Percentiles rank a stretch among this genome's conserved stretches.
These are phyloP conservation scores for Macrolepiota fuliginosa DNA, from an alignment of 768 basidiomycete genomes.

Conservation along the genomic window DNA sequence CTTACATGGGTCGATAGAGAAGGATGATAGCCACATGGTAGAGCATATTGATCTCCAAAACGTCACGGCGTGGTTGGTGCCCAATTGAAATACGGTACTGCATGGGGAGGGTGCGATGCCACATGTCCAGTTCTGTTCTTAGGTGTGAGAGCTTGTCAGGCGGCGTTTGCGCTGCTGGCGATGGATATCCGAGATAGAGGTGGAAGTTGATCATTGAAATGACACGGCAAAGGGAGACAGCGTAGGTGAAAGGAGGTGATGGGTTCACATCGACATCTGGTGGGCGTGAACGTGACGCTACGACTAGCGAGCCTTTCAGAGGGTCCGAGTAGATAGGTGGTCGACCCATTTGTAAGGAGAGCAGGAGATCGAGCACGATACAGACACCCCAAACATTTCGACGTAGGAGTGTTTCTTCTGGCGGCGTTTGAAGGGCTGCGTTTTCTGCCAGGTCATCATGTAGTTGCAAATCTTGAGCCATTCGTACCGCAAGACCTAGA, in stretches of 20 bases:
- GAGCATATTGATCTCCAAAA: slow-evolving; percentile 28
- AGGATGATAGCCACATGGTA: slow-evolving; percentile 27
- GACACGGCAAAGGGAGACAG: slow-evolving; percentile 20
- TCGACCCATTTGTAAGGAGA: slow-evolving; percentile 26
- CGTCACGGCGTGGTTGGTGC: slow-evolving; percentile 20
- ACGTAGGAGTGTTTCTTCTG: slow-evolving; percentile 16
- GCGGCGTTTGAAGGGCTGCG: background rate
- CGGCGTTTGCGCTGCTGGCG: slow-evolving; percentile 9
- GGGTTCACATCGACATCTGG: slow-evolving; percentile 10
- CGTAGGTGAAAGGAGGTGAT: slow-evolving; percentile 20
- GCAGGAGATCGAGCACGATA: slow-evolving; percentile 23
- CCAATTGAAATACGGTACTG: slow-evolving; percentile 25
- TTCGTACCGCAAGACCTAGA: slow-evolving; percentile 20
- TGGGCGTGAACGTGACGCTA: background rate
- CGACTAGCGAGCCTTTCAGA: slow-evolving; percentile 12
- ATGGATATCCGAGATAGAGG: slow-evolving; percentile 21
- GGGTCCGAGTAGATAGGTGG: slow-evolving; percentile 22
- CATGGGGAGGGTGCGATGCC: slow-evolving; percentile 24
- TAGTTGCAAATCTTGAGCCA: slow-evolving; percentile 21
- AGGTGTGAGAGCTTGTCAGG: slow-evolving; percentile 16
- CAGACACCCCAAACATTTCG: slow-evolving; percentile 25
- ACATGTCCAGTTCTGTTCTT: slow-evolving; percentile 22
- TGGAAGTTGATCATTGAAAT: slow-evolving; percentile 26
- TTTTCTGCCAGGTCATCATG: slow-evolving; percentile 10
- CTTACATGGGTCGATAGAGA: slow-evolving; percentile 25